Conservation (phyloP, 345 rosid genomes). For the Boechera divaricarpa region DNA sequence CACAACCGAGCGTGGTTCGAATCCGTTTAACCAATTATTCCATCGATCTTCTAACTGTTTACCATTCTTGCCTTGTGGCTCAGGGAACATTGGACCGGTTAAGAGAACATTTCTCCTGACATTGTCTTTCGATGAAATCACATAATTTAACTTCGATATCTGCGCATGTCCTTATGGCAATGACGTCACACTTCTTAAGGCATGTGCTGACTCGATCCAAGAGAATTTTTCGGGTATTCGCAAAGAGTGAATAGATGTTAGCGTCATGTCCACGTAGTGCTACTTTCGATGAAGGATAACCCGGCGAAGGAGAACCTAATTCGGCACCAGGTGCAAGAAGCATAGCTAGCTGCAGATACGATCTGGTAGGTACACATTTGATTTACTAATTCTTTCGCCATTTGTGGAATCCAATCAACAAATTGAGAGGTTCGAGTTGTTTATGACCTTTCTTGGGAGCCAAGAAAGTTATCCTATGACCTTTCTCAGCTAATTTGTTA, state of each 20-base stretch:
- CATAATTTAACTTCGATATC: conserved; percentile 49
- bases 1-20: conserved; percentile 29
- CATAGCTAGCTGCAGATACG: conserved; percentile 16
- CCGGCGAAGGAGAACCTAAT: neutral
- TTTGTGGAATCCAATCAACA: conserved; percentile 30
- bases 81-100: conserved; percentile 46
- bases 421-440: conserved; percentile 45
- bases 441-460: conserved; percentile 47
- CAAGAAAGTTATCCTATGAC: conserved; percentile 48
- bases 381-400: neutral
- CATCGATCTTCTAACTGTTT: conserved; percentile 42
- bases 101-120: conserved; percentile 27
- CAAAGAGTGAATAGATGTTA: neutral
- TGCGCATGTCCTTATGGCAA: conserved; percentile 42
- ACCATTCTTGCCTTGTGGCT: neutral
- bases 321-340: conserved; percentile 25
- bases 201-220: neutral
- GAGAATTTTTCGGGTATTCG: neutral
- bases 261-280: conserved; percentile 13
- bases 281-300: conserved; percentile 27
- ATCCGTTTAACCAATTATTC: conserved; percentile 27
- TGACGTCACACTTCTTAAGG: conserved; percentile 38
- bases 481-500: conserved; percentile 52
- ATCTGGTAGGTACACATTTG: conserved; percentile 15
- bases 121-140: conserved; percentile 25